These are phyloP conservation scores for Cryptomeria japonica DNA, from an alignment of 75 land plant species.

Conservation along the genomic window DNA sequence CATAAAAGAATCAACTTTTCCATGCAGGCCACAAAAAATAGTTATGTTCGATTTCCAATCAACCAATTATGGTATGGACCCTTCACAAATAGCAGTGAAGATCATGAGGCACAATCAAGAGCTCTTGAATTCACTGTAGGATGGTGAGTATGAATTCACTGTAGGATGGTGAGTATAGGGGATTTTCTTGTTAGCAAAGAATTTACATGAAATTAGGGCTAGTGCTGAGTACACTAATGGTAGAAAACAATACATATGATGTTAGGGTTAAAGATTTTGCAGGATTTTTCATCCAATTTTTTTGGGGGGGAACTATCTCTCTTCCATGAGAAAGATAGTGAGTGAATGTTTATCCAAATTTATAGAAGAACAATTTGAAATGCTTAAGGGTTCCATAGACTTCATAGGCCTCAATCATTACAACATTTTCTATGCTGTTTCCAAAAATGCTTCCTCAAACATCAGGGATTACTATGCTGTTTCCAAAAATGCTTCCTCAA, in stretches of 20 bases:
- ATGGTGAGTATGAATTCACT: not conserved
- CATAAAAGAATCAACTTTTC: not conserved
- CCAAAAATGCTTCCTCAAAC: not conserved
- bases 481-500: not conserved
- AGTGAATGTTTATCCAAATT: slow-evolving; percentile 19
- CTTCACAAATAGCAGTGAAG: not conserved
- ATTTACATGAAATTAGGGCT: not conserved
- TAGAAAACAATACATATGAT: not conserved
- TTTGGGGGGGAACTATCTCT: slow-evolving; percentile 23
- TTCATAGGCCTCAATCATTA: slow-evolving; percentile 34
- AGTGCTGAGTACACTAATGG: too few relatives aligned
- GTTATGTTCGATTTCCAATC: not conserved
- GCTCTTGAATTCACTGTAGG: not conserved
- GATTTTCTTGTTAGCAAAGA: not conserved
- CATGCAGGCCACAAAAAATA: not conserved
- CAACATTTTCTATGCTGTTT: slow-evolving; percentile 13
- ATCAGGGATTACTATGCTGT: not conserved
- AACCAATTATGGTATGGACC: not conserved
- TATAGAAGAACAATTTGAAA: slow-evolving; percentile 10
- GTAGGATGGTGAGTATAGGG: not conserved
- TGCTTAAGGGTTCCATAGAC: slow-evolving; percentile 13
- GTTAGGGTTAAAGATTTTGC: not conserved
- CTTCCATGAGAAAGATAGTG: slow-evolving; percentile 11
- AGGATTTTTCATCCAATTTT: slow-evolving; percentile 15
- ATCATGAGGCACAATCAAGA: not conserved